A percentile compares a stretch with the other conserved stretches of the same genome.
phyloP scores from a whole-genome alignment of 2,329 filamentous ascomycete genomes.

The Neofusicoccum sp. region DNA sequence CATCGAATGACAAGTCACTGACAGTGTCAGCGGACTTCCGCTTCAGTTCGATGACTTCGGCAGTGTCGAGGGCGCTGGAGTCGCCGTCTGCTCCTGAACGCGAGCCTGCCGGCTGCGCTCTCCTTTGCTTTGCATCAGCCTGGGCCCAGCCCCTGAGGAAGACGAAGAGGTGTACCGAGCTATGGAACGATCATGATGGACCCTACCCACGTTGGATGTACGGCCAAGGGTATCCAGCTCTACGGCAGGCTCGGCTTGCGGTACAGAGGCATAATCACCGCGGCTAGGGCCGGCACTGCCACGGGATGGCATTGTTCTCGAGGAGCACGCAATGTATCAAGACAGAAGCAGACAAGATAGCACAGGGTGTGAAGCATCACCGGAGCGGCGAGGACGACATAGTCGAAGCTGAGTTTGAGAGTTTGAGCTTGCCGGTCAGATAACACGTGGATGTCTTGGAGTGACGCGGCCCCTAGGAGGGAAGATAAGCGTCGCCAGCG shows the following conservation, averaged over 20 bases:
- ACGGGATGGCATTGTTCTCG: slow-evolving; percentile 5
- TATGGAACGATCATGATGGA: not conserved
- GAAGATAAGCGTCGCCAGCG: not conserved
- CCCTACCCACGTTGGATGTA: not conserved
- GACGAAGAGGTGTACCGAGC: not conserved
- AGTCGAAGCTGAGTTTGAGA: not conserved
- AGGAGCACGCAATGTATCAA: not conserved
- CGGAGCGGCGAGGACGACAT: not conserved
- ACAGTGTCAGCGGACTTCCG: slow-evolving; percentile 8
- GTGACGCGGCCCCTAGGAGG: not conserved
- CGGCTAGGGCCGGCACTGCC: not conserved
- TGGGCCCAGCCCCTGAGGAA: not conserved
- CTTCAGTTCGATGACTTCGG: not conserved
- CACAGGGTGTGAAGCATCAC: not conserved
- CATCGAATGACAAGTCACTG: slow-evolving; percentile 15
- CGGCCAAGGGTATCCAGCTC: slow-evolving; percentile 9
- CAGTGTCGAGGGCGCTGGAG: not conserved
- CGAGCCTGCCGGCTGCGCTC: not conserved
- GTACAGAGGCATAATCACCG: slow-evolving; percentile 12
- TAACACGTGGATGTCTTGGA: slow-evolving; percentile 2
- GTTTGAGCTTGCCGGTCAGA: not conserved
- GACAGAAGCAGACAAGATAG: not conserved
- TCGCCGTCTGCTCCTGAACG: not conserved
- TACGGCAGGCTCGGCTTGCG: slow-evolving; percentile 13
- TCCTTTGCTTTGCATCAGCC: not conserved